A percentile compares a stretch with the other conserved stretches of the same genome.
Conservation (phyloP, 2,329 filamentous ascomycete genomes). For the Hansfordia pulvinata region DNA sequence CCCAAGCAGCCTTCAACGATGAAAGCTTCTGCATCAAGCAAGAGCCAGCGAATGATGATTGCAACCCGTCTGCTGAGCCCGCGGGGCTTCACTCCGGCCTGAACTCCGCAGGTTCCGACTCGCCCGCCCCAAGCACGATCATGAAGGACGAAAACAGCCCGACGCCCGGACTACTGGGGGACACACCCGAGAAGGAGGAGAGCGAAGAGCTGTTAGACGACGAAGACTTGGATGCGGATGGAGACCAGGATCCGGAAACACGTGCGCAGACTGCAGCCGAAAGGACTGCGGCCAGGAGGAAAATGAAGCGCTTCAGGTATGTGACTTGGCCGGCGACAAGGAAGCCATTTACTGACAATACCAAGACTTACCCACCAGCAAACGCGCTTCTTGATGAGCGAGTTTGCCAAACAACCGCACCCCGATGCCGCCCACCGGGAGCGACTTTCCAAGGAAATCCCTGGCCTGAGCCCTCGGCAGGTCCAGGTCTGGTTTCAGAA, state of each 20-base stretch:
- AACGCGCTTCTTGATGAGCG: slow-evolving; percentile 94
- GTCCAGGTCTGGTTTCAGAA: slow-evolving; percentile 99
- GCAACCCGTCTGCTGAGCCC: slow-evolving; percentile 23
- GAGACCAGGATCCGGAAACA: slow-evolving; percentile 22
- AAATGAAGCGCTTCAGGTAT: slow-evolving; percentile 71
- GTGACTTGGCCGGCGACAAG: too few relatives aligned
- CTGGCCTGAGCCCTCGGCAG: slow-evolving; percentile 79
- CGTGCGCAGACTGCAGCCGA: slow-evolving; percentile 40
- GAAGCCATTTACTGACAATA: slow-evolving; percentile 19
- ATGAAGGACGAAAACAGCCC: slow-evolving; percentile 17
- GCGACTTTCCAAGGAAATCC: slow-evolving; percentile 76
- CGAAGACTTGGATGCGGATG: slow-evolving; percentile 35
- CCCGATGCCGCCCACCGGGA: slow-evolving; percentile 86
- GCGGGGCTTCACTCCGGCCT: slow-evolving; percentile 22
- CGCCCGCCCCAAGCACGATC: slow-evolving; percentile 20
- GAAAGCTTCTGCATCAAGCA: slow-evolving; percentile 15
- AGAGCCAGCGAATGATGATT: slow-evolving; percentile 12
- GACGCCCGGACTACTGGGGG: slow-evolving; percentile 23
- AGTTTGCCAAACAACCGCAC: slow-evolving; percentile 89
- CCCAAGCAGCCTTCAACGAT: slow-evolving; percentile 43
- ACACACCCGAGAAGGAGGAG: slow-evolving; percentile 26
- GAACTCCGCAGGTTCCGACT: slow-evolving; percentile 24
- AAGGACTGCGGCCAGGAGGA: slow-evolving; percentile 37
- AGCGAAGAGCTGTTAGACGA: slow-evolving; percentile 41
- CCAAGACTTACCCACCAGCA: slow-evolving; percentile 82